Base-by-base conservation (phyloP, 768 basidiomycete species). In the Hygrocybe coccinea region DNA sequence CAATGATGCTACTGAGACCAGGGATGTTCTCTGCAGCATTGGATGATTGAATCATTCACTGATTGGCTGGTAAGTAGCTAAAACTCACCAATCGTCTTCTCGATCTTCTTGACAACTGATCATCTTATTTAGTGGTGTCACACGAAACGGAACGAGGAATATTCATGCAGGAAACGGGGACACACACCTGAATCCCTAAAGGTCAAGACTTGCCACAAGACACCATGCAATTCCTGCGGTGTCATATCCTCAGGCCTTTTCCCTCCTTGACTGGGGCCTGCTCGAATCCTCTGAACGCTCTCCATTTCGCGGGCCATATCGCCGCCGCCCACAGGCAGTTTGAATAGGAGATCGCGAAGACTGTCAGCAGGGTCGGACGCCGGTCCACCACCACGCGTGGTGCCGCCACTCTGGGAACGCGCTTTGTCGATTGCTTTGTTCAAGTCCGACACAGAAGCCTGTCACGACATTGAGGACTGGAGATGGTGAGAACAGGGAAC, bases 371-470 rank as follows among this genome's bases (percentile, higher is more conserved):
- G 75, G 48, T 71, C 69, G 25, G 68, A 14, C 61, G 67, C 56
- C 56, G 71, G 54, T 60, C 77, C 62, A 60, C 71, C 56, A 60
- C 71, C 56, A 67, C 76, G 60, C 6, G 64, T 43, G 63, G 39
- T 55, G 69, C 53, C 59, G 29, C 29, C 29, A 67, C 78, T 75
- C 61, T 74, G 76, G 22, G 81, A 76, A n/a, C 84, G 82, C 1
- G 91, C 91, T 43, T 79, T 80, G 55, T 81, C 79, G 59, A 95
- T 76, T 57, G 88, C 82, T 57, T 85, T 83, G 72, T 89, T 90
- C 39, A 97, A 77, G 65, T 97, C 92, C 1, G 85, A 79, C 2
- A 97, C 91, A 35, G 91, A 94, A 2, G 93, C 89, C 74, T 87
- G 67, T 19, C 68, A 72, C 56, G 62, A 12, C 17, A 22, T 15